Conservation (phyloP, 2,329 filamentous ascomycete species). For the Monosporascus sp. region DNA sequence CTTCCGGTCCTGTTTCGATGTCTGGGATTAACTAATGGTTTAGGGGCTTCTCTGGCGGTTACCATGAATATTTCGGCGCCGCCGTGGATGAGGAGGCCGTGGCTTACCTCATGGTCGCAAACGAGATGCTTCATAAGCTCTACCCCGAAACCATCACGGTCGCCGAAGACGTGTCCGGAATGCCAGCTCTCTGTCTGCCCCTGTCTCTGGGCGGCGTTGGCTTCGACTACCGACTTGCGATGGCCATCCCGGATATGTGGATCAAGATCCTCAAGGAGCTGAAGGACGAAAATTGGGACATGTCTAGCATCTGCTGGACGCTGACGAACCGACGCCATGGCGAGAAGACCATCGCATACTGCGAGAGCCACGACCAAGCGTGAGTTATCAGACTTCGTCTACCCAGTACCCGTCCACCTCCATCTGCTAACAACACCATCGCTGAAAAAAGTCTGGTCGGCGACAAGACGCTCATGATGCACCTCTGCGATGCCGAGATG, state of each 20-base stretch:
- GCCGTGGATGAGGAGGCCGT: conserved; percentile 89
- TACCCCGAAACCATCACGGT: conserved; percentile 88
- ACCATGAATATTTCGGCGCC: conserved; percentile 94
- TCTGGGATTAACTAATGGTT: conserved; percentile 16
- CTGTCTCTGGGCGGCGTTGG: conserved; percentile 84
- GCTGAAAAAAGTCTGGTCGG: conserved; percentile 70
- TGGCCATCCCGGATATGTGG: conserved; percentile 98
- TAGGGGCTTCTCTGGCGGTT: conserved; percentile 92
- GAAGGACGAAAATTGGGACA: conserved; percentile 86
- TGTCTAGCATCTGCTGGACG: conserved; percentile 77
- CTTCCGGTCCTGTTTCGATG: background rate
- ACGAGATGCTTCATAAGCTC: conserved; percentile 87
- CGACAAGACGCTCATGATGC: conserved; percentile 96
- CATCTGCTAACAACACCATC: conserved; percentile 13
- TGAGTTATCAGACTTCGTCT: conserved; percentile 41
- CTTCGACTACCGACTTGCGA: conserved; percentile 94
- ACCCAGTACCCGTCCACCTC: background rate
- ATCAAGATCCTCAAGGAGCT: conserved; percentile 98
- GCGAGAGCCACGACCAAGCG: conserved; percentile 97
- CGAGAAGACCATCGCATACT: conserved; percentile 97
- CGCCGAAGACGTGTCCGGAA: conserved; percentile 95
- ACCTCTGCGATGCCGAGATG: conserved; percentile 93
- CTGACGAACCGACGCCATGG: conserved; percentile 89
- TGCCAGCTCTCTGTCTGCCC: conserved; percentile 91
- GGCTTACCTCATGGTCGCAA: conserved; percentile 92